Conservation (phyloP, 2,329 filamentous ascomycete species). For the Arthrobotrys sphaeroides region DNA sequence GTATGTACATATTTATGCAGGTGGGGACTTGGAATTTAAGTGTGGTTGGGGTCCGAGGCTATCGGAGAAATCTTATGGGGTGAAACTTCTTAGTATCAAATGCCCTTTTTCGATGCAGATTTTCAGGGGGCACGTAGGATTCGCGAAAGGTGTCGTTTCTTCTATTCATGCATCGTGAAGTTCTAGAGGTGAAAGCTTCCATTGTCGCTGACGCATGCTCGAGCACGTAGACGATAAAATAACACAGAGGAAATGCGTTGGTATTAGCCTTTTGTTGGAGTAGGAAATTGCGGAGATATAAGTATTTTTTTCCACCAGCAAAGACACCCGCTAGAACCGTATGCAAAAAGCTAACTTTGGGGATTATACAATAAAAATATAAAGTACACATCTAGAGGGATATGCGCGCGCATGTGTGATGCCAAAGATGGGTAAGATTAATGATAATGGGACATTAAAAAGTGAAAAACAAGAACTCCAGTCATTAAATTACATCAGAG, state of each 20-base stretch:
- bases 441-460: slow-evolving; percentile 4
- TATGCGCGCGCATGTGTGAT: neutral
- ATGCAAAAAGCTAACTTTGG: neutral
- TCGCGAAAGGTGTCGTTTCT: too few relatives aligned
- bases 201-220: too few relatives aligned
- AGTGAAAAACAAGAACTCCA: slow-evolving; percentile 13
- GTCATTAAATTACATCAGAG: slow-evolving; percentile 33
- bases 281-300: too few relatives aligned
- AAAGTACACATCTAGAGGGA: slow-evolving; percentile 41
- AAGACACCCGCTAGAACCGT: slow-evolving; percentile 7
- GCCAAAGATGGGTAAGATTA: neutral
- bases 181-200: too few relatives aligned
- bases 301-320: neutral
- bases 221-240: slow-evolving; percentile 1
- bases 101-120: neutral
- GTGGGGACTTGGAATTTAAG: neutral
- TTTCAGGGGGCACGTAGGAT: neutral
- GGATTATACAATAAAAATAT: slow-evolving; percentile 50
- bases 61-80: neutral
- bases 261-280: neutral
- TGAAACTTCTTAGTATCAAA: neutral
- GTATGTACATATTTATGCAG: neutral
- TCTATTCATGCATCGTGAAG: too few relatives aligned
- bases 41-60: slow-evolving; percentile 21
- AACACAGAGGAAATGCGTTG: slow-evolving; percentile 18